phyloP scores from a whole-genome alignment of 192 early-diverging fungal genomes.

The Linnemannia exigua region DNA sequence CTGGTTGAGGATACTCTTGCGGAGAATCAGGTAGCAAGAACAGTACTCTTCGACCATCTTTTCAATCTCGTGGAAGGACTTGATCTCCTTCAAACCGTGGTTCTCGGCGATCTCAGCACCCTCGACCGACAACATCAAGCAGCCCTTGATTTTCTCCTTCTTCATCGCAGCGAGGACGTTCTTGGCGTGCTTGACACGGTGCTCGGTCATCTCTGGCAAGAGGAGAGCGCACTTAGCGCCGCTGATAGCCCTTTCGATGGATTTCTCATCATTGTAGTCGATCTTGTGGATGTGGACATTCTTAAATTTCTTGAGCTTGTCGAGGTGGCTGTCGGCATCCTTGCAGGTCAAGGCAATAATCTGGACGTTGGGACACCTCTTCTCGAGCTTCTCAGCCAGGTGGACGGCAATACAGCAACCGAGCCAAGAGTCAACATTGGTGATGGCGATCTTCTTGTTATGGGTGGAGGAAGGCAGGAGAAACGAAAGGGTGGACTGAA shows the following conservation, averaged over 20 bases:
- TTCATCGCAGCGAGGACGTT: conserved; percentile 29
- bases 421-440: conserved; percentile 30
- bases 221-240: conserved; percentile 18
- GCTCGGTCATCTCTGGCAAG: conserved; percentile 28
- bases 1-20: conserved; percentile 35
- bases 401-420: conserved; percentile 25
- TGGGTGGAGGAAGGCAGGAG: not conserved
- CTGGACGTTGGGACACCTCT: conserved; percentile 20
- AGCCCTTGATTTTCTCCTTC: conserved; percentile 8
- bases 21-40: conserved; percentile 24
- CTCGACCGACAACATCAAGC: conserved; percentile 23
- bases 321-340: conserved; percentile 18
- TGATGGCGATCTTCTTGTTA: conserved; percentile 15
- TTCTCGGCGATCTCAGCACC: conserved; percentile 6
- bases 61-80: conserved; percentile 35
- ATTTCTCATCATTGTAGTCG: conserved; percentile 22
- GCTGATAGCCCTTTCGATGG: conserved; percentile 15
- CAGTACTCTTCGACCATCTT: conserved; percentile 6
- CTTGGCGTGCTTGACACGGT: conserved; percentile 28
- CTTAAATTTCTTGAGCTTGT: conserved; percentile 32
- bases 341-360: conserved; percentile 29
- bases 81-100: conserved; percentile 19
- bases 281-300: conserved; percentile 31
- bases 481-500: not conserved
- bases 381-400: conserved; percentile 27